phyloP scores from a whole-genome alignment of 1,284 basidiomycete species.

The Coniferiporia sulphurascens region DNA sequence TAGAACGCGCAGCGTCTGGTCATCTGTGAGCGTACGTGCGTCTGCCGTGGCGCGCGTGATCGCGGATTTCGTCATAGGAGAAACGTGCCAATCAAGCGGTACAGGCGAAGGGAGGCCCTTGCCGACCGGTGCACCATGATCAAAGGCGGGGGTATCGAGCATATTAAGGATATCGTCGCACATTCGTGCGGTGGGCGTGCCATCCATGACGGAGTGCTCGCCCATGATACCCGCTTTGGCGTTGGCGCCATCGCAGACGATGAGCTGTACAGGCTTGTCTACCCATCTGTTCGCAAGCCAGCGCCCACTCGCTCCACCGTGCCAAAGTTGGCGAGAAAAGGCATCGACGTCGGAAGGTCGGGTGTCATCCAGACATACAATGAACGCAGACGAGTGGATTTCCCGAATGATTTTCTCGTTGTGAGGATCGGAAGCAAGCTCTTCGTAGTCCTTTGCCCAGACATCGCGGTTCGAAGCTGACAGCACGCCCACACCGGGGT shows the following conservation, averaged over 20 bases:
- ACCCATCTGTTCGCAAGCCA: conserved; percentile 66
- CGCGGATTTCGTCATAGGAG: conserved; percentile 39
- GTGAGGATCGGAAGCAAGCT: conserved; percentile 47
- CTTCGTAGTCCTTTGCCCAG: conserved; percentile 78
- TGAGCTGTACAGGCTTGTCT: conserved; percentile 81
- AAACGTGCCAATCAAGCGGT: conserved; percentile 65
- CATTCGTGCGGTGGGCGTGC: conserved; percentile 60
- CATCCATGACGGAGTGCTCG: conserved; percentile 92
- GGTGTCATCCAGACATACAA: conserved; percentile 72
- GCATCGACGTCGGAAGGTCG: conserved; percentile 48
- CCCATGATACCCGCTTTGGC: conserved; percentile 80
- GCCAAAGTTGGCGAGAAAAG: conserved; percentile 68
- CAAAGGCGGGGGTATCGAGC: conserved; percentile 54
- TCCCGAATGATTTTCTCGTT: conserved; percentile 64
- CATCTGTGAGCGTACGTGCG: conserved; percentile 56
- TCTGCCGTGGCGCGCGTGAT: conserved; percentile 55
- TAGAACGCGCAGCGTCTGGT: conserved; percentile 64
- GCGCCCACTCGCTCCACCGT: conserved; percentile 43
- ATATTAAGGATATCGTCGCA: conserved; percentile 70
- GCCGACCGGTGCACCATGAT: conserved; percentile 40
- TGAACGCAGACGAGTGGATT: conserved; percentile 80
- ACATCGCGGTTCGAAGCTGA: conserved; percentile 75
- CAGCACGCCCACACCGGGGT: conserved; percentile 72
- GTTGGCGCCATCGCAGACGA: conserved; percentile 79
- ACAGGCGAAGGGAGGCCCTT: conserved; percentile 25